These are phyloP conservation scores for Stemphylium lycopersici DNA, from an alignment of 2,329 filamentous ascomycete genomes.

Conservation along the genomic window DNA sequence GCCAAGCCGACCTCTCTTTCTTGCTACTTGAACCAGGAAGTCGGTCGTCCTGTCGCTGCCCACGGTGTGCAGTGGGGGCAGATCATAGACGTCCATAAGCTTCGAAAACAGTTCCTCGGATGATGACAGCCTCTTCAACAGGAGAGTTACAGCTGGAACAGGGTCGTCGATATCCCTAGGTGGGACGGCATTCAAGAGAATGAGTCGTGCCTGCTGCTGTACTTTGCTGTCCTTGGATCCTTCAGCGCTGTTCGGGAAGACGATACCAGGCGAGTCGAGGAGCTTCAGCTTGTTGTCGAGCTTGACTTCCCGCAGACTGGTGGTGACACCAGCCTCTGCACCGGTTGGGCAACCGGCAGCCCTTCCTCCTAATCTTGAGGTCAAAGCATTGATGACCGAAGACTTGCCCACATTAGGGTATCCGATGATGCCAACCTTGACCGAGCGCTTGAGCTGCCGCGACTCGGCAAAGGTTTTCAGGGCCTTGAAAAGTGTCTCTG, in stretches of 20 bases:
- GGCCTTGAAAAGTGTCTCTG: slow-evolving; percentile 82
- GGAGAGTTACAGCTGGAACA: slow-evolving; percentile 80
- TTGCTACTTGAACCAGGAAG: slow-evolving; percentile 92
- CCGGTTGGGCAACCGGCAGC: slow-evolving; percentile 81
- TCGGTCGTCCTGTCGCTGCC: slow-evolving; percentile 82
- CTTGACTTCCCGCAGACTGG: slow-evolving; percentile 85
- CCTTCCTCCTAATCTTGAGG: slow-evolving; percentile 74
- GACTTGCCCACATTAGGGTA: slow-evolving; percentile 98
- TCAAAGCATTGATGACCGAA: slow-evolving; percentile 92
- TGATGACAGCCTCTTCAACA: slow-evolving; percentile 79
- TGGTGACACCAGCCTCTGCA: slow-evolving; percentile 91
- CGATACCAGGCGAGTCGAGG: slow-evolving; percentile 91
- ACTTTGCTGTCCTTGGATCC: slow-evolving; percentile 59
- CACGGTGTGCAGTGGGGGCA: slow-evolving; percentile 74
- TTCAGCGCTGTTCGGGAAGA: slow-evolving; percentile 74
- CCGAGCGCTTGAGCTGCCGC: slow-evolving; percentile 84
- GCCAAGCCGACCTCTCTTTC: slow-evolving; percentile 87
- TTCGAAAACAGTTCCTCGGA: slow-evolving; percentile 77
- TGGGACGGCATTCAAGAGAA: slow-evolving; percentile 89
- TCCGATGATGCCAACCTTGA: slow-evolving; percentile 91
- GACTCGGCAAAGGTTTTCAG: slow-evolving; percentile 86
- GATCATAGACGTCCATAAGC: slow-evolving; percentile 81
- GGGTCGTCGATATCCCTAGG: slow-evolving; percentile 95
- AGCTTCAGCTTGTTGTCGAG: slow-evolving; percentile 93
- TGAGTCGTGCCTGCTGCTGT: slow-evolving; percentile 78